These are phyloP conservation scores for Trichoderma atrobrunneum DNA, from an alignment of 2,329 filamentous ascomycete species.

Conservation along the genomic window DNA sequence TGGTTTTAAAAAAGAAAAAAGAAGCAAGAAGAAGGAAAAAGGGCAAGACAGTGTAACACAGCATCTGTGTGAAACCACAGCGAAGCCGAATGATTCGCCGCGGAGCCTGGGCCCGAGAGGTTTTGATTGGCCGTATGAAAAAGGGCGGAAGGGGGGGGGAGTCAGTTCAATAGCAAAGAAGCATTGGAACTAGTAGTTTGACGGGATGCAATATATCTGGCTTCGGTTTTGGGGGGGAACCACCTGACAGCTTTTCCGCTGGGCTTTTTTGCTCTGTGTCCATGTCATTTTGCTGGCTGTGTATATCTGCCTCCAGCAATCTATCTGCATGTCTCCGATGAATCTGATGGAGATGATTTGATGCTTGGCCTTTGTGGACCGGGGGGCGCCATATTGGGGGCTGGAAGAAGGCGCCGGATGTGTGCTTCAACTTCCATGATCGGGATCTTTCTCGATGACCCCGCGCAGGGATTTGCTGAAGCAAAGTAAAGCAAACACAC, in stretches of 20 bases:
- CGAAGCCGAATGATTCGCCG: constrained; percentile 1
- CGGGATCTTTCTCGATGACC: not conserved
- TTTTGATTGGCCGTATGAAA: not conserved
- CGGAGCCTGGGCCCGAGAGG: not conserved
- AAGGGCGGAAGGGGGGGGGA: not conserved
- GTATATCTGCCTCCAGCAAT: not conserved
- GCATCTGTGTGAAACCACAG: not conserved
- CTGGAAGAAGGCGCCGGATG: constrained; percentile 3
- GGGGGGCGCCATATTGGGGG: not conserved
- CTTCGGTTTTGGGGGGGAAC: not conserved
- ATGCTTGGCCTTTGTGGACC: not conserved
- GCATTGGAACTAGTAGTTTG: not conserved
- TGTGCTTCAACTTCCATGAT: constrained; percentile 3
- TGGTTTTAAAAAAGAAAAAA: not conserved
- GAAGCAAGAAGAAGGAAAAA: not conserved
- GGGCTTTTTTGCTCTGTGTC: not conserved
- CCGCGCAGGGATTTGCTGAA: not conserved
- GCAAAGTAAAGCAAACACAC: not conserved
- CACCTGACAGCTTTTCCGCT: not conserved
- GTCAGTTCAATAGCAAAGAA: not conserved
- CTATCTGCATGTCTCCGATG: constrained; percentile 5
- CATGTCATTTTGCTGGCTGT: not conserved
- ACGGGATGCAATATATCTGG: not conserved
- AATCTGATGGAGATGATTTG: not conserved
- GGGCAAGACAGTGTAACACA: not conserved